phyloP scores from a whole-genome alignment of 1,284 basidiomycete species.

The Xerocomus nothofagi region DNA sequence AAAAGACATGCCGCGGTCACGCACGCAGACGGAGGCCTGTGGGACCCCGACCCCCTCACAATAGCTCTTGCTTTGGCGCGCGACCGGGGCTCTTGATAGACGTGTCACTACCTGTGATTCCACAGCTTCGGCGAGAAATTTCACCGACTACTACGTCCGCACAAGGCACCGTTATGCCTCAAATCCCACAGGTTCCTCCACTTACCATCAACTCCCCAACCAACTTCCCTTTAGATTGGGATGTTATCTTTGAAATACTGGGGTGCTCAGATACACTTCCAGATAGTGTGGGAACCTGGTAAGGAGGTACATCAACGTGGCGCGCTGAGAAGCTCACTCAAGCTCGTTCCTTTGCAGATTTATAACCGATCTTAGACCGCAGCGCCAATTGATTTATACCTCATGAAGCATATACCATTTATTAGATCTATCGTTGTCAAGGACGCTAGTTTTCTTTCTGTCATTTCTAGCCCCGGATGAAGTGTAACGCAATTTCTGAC shows the following conservation, averaged over 20 bases:
- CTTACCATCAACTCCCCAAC: slow-evolving; percentile 13
- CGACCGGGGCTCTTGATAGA: slow-evolving; percentile 18
- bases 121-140: slow-evolving; percentile 11
- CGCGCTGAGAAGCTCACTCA: not conserved
- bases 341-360: slow-evolving; percentile 5
- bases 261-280: slow-evolving; percentile 13
- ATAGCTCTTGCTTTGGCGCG: slow-evolving; percentile 3
- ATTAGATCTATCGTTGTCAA: slow-evolving; percentile 5
- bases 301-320: slow-evolving; percentile 10
- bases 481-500: not conserved
- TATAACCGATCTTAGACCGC: not conserved
- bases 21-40: slow-evolving; percentile 22
- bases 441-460: slow-evolving; percentile 6
- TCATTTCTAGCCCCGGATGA: not conserved
- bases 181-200: slow-evolving; percentile 9
- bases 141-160: slow-evolving; percentile 13
- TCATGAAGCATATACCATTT: slow-evolving; percentile 7
- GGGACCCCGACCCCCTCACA: slow-evolving; percentile 27
- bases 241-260: slow-evolving; percentile 35
- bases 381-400: slow-evolving; percentile 8
- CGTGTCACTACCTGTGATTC: slow-evolving; percentile 12
- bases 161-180: slow-evolving; percentile 5
- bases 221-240: slow-evolving; percentile 36
- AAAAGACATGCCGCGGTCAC: not conserved
- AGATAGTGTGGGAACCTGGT: slow-evolving; percentile 11